Evolutionary conservation across 805 yeast genomes (phyloP).

Genomic region (Candida manassasensis): DNA sequence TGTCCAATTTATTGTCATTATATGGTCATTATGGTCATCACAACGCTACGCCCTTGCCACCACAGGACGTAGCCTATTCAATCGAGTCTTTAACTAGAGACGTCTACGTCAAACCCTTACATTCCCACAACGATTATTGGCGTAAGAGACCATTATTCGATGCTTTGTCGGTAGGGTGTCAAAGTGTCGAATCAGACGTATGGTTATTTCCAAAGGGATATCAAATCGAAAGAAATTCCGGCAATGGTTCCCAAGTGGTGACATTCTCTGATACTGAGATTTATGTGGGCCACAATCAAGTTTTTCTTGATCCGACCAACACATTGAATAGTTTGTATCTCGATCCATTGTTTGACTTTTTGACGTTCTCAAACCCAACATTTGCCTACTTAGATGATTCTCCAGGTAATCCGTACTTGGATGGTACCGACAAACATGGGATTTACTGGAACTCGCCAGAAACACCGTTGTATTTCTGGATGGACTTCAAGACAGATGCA

Average conservation of each 20-base stretch:
- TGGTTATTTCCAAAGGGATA: conserved; percentile 43
- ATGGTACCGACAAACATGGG: conserved; percentile 20
- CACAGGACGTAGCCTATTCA: conserved; percentile 17
- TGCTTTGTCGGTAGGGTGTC: conserved; percentile 51
- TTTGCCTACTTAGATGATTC: conserved; percentile 6
- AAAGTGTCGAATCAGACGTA: conserved; percentile 63
- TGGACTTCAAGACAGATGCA: conserved; percentile 61
- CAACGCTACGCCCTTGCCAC: conserved; percentile 11
- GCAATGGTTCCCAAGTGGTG: conserved; percentile 13
- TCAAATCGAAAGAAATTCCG: conserved; percentile 25
- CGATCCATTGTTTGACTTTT: conserved; percentile 44
- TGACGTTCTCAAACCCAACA: conserved; percentile 44
- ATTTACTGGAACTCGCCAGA: conserved; percentile 41
- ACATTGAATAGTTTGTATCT: conserved; percentile 51
- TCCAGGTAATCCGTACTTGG: conserved; percentile 10
- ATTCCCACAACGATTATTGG: conserved; percentile 73
- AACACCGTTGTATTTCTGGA: conserved; percentile 53
- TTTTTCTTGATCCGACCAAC: conserved; percentile 38
- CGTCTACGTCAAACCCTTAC: conserved; percentile 43
- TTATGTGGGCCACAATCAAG: conserved; percentile 60
- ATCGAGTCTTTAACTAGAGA: conserved; percentile 30
- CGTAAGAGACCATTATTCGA: conserved; percentile 52
- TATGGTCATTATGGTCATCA: conserved; percentile 3
- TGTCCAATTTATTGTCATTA: conserved; percentile 1
- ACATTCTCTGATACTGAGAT: conserved; percentile 29